A percentile compares a stretch with the other conserved stretches of the same genome.
These are phyloP conservation scores for Pichia sp. DNA, from an alignment of 1,139 yeast species.

Conservation along the genomic window DNA sequence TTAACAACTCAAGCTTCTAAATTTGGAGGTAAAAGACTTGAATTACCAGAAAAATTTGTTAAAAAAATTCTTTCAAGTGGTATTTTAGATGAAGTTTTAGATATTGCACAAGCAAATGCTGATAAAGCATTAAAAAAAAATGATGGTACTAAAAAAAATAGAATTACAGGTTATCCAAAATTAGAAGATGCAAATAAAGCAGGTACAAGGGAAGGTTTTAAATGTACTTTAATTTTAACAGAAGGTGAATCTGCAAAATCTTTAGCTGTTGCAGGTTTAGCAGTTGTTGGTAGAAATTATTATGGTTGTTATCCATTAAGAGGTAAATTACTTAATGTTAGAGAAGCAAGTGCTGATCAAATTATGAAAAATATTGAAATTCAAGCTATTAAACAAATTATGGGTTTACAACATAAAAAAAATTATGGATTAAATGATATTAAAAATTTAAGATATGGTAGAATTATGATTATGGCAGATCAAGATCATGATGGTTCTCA, in stretches of 20 bases:
- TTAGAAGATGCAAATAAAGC: constrained; percentile 96
- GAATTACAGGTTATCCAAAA: constrained; percentile 86
- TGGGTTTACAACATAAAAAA: constrained; percentile 93
- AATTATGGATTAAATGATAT: constrained; percentile 58
- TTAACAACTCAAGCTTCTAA: constrained; percentile 82
- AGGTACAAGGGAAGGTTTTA: constrained; percentile 86
- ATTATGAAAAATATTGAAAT: constrained; percentile 89
- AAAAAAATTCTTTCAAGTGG: constrained; percentile 71
- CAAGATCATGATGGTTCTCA: constrained; percentile 99
- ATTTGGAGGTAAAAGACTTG: constrained; percentile 76
- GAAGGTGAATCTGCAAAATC: constrained; percentile 98
- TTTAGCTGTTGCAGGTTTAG: constrained; percentile 87
- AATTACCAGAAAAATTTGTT: constrained; percentile 69
- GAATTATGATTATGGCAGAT: constrained; percentile 99
- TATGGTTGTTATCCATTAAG: constrained; percentile 95
- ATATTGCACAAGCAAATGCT: constrained; percentile 81
- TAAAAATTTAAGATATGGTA: constrained; percentile 83
- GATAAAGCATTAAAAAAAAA: constrained; percentile 82
- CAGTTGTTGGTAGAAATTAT: constrained; percentile 92
- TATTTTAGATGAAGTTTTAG: constrained; percentile 73
- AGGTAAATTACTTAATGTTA: constrained; percentile 90
- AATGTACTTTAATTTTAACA: constrained; percentile 87
- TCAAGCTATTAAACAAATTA: constrained; percentile 89
- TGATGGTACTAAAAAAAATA: constrained; percentile 80
- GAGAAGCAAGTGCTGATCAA: constrained; percentile 95